phyloP scores from a whole-genome alignment of 352 stramenopile genomes.

The Pythium aphanidermatum region DNA sequence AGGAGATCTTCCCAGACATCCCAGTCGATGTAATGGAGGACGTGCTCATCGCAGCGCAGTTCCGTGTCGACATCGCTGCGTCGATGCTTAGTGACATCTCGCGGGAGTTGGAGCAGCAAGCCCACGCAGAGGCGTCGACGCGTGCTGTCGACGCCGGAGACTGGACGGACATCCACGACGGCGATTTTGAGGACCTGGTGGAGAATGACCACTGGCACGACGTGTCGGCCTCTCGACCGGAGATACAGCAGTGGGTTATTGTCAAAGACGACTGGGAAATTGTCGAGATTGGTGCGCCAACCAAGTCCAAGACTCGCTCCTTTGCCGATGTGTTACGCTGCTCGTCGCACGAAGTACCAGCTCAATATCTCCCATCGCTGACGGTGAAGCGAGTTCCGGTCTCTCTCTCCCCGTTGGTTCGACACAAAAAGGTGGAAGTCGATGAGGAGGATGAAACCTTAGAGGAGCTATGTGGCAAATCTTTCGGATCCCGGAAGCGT shows the following conservation, averaged over 20 bases:
- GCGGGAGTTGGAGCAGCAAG: conserved; percentile 11
- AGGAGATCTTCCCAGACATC: conserved; percentile 53
- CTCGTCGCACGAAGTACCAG: not conserved
- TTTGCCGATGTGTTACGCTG: conserved; percentile 51
- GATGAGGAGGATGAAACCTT: not conserved
- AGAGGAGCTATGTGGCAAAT: conserved; percentile 37
- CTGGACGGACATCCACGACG: conserved; percentile 24
- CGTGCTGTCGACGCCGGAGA: conserved; percentile 24
- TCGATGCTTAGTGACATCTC: conserved; percentile 53
- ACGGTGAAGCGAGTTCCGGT: not conserved
- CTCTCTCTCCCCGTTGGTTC: conserved; percentile 6
- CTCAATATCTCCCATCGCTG: not conserved
- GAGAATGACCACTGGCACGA: conserved; percentile 59
- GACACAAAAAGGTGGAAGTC: conserved; percentile 1
- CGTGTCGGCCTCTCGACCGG: conserved; percentile 24
- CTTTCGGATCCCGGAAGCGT: conserved; percentile 48
- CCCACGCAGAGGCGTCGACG: not conserved
- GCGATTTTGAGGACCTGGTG: too few relatives aligned
- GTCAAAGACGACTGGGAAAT: conserved; percentile 74
- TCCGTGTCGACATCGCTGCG: conserved; percentile 52
- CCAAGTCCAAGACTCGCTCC: conserved; percentile 31
- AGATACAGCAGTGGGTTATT: conserved; percentile 39
- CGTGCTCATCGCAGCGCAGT: conserved; percentile 58
- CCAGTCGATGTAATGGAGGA: conserved; percentile 44
- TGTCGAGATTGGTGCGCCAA: conserved; percentile 33